These are phyloP conservation scores for Candida rishiriensis DNA, from an alignment of 805 yeast genomes.

Conservation along the genomic window DNA sequence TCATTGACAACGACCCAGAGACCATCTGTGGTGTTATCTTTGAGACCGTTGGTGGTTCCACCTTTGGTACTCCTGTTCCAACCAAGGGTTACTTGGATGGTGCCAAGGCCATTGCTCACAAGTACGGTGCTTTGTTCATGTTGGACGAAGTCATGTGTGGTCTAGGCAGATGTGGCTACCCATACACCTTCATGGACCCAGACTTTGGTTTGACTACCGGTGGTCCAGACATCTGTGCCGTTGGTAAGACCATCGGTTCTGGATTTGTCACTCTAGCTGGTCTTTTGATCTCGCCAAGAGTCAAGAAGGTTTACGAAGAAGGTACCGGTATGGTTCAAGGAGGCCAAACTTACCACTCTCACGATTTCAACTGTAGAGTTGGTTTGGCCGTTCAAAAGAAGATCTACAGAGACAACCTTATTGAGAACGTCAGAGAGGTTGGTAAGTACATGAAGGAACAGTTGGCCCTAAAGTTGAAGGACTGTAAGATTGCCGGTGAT, in stretches of 20 bases:
- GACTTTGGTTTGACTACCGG: slow-evolving; percentile 38
- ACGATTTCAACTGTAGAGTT: slow-evolving; percentile 42
- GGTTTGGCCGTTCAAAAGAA: slow-evolving; percentile 44
- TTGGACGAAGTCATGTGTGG: slow-evolving; percentile 59
- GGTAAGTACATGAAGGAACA: slow-evolving; percentile 40
- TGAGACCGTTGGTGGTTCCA: slow-evolving; percentile 45
- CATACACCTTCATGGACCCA: slow-evolving; percentile 39
- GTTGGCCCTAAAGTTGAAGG: slow-evolving; percentile 33
- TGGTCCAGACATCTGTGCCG: slow-evolving; percentile 45
- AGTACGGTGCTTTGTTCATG: slow-evolving; percentile 46
- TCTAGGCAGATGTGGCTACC: slow-evolving; percentile 45
- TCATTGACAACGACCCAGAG: slow-evolving; percentile 39
- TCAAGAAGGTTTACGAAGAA: slow-evolving; percentile 32
- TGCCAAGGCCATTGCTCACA: slow-evolving; percentile 42
- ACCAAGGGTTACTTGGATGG: slow-evolving; percentile 45
- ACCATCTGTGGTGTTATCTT: slow-evolving; percentile 39
- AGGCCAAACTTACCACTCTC: slow-evolving; percentile 50
- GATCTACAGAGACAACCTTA: slow-evolving; percentile 28
- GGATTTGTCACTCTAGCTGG: slow-evolving; percentile 50
- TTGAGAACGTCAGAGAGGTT: slow-evolving; percentile 38
- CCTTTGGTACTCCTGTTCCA: slow-evolving; percentile 42
- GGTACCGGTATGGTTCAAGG: slow-evolving; percentile 40
- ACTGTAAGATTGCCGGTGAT: slow-evolving; percentile 45
- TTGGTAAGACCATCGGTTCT: slow-evolving; percentile 46
- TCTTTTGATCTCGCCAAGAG: slow-evolving; percentile 37